Evolutionary conservation across 495 filamentous ascomycete species (phyloP), one percentile per base, ranked within the genome.

Genomic region (Staphylotrichum longicolle): DNA sequence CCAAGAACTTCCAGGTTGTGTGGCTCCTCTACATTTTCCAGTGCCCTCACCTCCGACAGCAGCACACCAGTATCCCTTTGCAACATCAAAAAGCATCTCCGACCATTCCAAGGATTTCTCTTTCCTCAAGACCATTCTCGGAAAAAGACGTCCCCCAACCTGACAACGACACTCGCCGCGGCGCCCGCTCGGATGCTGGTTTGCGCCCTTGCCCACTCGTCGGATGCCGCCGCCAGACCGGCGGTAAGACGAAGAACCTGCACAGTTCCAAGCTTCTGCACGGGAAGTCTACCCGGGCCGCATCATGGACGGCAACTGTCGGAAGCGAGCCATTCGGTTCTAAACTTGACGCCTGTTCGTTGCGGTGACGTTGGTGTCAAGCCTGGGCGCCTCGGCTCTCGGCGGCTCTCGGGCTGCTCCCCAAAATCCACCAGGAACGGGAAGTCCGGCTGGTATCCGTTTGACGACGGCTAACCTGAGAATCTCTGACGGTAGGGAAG

Each of bases 321-420:
- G 55, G 55, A 57, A 57, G 55, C n/a, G 32, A 58, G 45, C 41
- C 12, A 30, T 34, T 27, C 20, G 0, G 20, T 27, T 27, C 20
- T 27, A 27, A 27, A 27, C 20, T 27, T 27, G 20, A 27, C 0
- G 20, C 20, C 20, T 27, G 20, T 27, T 27, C 20, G 20, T 27
- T 27, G 20, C 20, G 20, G 20, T 27, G 20, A 27, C 20, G 20
- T 27, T 27, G 20, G 20, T 27, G 15, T 10, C 27, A 7, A 50
- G n/a, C 15, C 34, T 40, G 7, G 32, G 34, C 42, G 32, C 37
- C 12, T n/a, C 65, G 65, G 65, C 49, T 51, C 41, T 67, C 65
- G 65, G 65, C 65, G 65, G 65, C 61, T 58, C 30, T 67, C 65
- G 65, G 66, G 12, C 12, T 27, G 32, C 46, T 15, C 54, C 7